A percentile compares a stretch with the other conserved stretches of the same genome.
Conservation (phyloP, 2,329 filamentous ascomycete genomes). For the Fusarium vanettenii region DNA sequence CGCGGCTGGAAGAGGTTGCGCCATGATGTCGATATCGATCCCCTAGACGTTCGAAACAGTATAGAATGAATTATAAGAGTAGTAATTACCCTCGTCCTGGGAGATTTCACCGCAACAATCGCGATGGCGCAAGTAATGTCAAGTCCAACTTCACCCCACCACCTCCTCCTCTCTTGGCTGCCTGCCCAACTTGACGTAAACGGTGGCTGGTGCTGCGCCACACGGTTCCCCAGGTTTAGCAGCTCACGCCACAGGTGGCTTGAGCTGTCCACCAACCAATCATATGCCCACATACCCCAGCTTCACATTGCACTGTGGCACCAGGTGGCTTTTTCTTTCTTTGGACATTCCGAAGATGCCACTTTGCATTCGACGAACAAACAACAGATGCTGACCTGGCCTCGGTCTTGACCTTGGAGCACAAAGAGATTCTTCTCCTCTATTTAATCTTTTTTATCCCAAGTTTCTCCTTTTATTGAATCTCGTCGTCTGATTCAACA, state of each 20-base stretch:
- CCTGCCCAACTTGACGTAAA: slow-evolving; percentile 34
- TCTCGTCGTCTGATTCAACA: not conserved
- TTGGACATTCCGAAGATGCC: slow-evolving; percentile 40
- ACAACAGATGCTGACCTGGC: slow-evolving; percentile 13
- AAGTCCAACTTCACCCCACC: slow-evolving; percentile 32
- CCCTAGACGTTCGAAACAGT: not conserved
- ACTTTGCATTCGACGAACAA: slow-evolving; percentile 39
- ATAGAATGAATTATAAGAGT: not conserved
- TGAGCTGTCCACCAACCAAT: slow-evolving; percentile 31
- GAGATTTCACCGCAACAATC: not conserved
- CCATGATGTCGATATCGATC: slow-evolving; percentile 65
- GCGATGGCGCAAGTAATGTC: slow-evolving; percentile 29
- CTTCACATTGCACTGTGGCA: slow-evolving; percentile 36
- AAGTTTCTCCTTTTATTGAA: not conserved
- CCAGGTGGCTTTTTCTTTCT: slow-evolving; percentile 47
- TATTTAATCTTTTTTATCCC: not conserved
- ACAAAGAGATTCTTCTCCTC: slow-evolving; percentile 13
- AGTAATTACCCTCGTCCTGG: not conserved
- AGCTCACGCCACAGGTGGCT: slow-evolving; percentile 41
- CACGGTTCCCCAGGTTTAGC: slow-evolving; percentile 18
- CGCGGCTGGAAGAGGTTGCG: slow-evolving; percentile 57
- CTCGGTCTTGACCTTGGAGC: slow-evolving; percentile 12
- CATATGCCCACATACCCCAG: slow-evolving; percentile 19
- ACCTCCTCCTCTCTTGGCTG: slow-evolving; percentile 15
- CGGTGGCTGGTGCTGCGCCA: slow-evolving; percentile 24